Conservation (phyloP, 768 basidiomycete species). For the Trametes villosa region DNA sequence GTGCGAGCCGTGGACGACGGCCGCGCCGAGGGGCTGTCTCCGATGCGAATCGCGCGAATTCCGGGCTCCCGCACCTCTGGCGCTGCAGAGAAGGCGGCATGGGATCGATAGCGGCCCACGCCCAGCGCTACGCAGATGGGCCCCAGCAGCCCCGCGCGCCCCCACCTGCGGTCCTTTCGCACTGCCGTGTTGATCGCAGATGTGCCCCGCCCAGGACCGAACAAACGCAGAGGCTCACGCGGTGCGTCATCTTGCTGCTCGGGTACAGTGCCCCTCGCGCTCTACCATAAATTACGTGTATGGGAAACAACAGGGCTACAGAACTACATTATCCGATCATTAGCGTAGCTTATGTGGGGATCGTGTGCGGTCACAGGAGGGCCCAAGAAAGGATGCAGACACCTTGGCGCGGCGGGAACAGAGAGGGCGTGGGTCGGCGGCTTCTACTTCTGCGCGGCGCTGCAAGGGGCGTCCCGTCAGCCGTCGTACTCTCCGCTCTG, state of each 20-base stretch:
- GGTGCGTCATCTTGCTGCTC: slow-evolving; percentile 10
- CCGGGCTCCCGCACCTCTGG: slow-evolving; percentile 8
- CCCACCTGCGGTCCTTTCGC: slow-evolving; percentile 21
- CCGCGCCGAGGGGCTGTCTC: background rate
- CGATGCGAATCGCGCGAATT: slow-evolving; percentile 16
- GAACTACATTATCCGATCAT: slow-evolving; percentile 15
- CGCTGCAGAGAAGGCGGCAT: slow-evolving; percentile 7
- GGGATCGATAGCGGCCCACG: background rate
- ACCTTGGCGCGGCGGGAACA: slow-evolving; percentile 9
- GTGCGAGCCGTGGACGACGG: background rate
- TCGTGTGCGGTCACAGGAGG: background rate
- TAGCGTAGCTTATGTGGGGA: slow-evolving; percentile 13
- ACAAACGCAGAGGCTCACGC: background rate
- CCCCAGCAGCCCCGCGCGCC: too few relatives aligned
- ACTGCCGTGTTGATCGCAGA: slow-evolving; percentile 19
- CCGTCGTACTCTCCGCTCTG: background rate
- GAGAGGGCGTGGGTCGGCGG: background rate
- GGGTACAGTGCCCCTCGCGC: background rate
- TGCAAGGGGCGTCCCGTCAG: background rate
- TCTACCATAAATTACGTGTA: slow-evolving; percentile 19
- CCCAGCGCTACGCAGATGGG: background rate
- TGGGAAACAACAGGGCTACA: slow-evolving; percentile 7
- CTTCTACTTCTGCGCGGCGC: slow-evolving; percentile 19
- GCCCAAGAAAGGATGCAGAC: slow-evolving; percentile 1
- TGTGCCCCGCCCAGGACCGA: slow-evolving; percentile 4